Conservation (phyloP, 768 basidiomycete genomes). For the Imleria badia region DNA sequence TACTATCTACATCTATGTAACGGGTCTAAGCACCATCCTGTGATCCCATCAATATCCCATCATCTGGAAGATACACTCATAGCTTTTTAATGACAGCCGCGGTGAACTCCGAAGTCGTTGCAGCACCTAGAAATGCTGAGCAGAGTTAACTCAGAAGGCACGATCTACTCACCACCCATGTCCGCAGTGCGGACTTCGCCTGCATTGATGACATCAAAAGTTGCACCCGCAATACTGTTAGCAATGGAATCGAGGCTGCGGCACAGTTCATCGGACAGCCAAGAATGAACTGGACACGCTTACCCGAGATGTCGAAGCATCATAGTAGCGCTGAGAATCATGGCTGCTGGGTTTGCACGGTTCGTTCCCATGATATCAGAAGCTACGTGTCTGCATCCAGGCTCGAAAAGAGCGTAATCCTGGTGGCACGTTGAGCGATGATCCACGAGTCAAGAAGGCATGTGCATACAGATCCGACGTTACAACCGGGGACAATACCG, state of each 20-base stretch:
- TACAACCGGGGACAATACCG: slow-evolving; percentile 97
- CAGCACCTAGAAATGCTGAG: slow-evolving; percentile 54
- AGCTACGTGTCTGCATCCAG: slow-evolving; percentile 94
- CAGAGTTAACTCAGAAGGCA: not conserved
- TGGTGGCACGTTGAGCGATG: slow-evolving; percentile 24
- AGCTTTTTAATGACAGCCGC: slow-evolving; percentile 85
- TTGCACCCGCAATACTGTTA: slow-evolving; percentile 88
- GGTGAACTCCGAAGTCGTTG: slow-evolving; percentile 95
- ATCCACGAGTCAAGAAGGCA: not conserved
- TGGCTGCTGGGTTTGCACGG: slow-evolving; percentile 95
- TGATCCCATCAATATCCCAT: not conserved
- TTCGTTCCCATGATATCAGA: slow-evolving; percentile 96
- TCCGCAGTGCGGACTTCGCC: slow-evolving; percentile 91
- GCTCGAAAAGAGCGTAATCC: slow-evolving; percentile 98
- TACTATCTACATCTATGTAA: slow-evolving; percentile 29
- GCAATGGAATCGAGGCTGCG: slow-evolving; percentile 86
- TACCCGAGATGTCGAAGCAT: slow-evolving; percentile 96
- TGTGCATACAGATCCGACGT: slow-evolving; percentile 80
- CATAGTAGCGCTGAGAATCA: slow-evolving; percentile 97
- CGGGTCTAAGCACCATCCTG: slow-evolving; percentile 5
- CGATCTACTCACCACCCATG: slow-evolving; percentile 75
- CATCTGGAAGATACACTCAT: slow-evolving; percentile 26
- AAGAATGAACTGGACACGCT: slow-evolving; percentile 29
- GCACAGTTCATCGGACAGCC: not conserved
- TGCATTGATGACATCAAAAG: slow-evolving; percentile 88